Conservation (phyloP, 306 rosid genomes). For the Prinsepia uniflora region DNA sequence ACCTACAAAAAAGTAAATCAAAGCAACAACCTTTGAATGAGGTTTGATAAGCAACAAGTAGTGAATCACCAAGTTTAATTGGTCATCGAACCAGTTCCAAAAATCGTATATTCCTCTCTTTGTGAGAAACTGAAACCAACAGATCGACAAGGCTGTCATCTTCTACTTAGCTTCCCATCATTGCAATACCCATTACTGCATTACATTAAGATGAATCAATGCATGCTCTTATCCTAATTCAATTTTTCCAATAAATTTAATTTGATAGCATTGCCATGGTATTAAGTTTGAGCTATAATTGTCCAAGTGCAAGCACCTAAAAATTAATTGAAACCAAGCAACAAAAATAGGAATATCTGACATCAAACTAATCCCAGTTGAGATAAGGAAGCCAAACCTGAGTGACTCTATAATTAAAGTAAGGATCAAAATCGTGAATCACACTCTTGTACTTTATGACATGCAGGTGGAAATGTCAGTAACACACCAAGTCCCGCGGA, state of each 20-base stretch:
- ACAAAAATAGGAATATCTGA: background rate
- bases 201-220: background rate
- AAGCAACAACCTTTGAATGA: conserved; percentile 5
- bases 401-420: conserved; percentile 96
- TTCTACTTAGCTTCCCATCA: conserved; percentile 12
- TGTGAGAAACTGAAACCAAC: conserved; percentile 76
- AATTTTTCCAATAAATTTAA: conserved; percentile 9
- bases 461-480: no score
- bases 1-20: background rate
- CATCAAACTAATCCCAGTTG: background rate
- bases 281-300: background rate
- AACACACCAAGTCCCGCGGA: no score
- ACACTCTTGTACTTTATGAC: conserved; percentile 98
- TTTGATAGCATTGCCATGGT: background rate
- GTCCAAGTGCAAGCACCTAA: conserved; percentile 9
- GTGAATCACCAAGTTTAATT: conserved; percentile 80
- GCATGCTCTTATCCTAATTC: background rate
- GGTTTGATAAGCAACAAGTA: background rate
- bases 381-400: conserved; percentile 64
- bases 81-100: conserved; percentile 99
- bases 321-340: background rate
- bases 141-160: conserved; percentile 33
- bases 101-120: conserved; percentile 96
- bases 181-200: conserved; percentile 21
- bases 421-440: conserved; percentile 96